A percentile compares a stretch with the other conserved stretches of the same genome.
phyloP scores from a whole-genome alignment of 1,284 basidiomycete genomes.

The Chalciporus sp. region DNA sequence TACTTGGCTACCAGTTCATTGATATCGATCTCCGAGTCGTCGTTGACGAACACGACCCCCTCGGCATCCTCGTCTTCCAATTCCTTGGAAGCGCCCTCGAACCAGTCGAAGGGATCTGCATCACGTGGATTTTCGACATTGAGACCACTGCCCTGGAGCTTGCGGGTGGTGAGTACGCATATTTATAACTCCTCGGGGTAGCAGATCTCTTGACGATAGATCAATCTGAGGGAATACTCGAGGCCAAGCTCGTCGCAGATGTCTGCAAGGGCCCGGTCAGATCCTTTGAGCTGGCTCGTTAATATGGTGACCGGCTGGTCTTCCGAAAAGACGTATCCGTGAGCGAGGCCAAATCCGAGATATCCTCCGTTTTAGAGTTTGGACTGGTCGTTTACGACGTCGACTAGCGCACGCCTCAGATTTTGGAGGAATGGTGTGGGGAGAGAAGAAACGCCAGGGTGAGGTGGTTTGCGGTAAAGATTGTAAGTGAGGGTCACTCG shows the following conservation, averaged over 20 bases:
- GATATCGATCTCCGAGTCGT: too few relatives aligned
- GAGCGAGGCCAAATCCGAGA: conserved; percentile 36
- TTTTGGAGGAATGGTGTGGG: background rate
- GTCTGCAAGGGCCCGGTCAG: background rate
- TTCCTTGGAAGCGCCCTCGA: too few relatives aligned
- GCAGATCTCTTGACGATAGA: background rate
- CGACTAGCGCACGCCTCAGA: conserved; percentile 15
- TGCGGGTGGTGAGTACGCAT: background rate
- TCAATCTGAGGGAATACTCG: background rate
- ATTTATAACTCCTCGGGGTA: background rate
- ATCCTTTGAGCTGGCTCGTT: background rate
- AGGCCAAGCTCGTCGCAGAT: conserved; percentile 3
- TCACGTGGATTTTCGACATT: too few relatives aligned
- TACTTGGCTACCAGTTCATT: too few relatives aligned
- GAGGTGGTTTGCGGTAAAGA: conserved; percentile 22
- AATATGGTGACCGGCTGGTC: conserved; percentile 1
- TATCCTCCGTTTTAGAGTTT: conserved; percentile 34
- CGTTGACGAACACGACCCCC: too few relatives aligned
- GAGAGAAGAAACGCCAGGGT: background rate
- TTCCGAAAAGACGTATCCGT: conserved; percentile 27
- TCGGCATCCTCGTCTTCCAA: too few relatives aligned
- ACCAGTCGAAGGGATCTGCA: too few relatives aligned
- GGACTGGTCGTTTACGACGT: conserved; percentile 20
- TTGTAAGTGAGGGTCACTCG: conserved; percentile 45
- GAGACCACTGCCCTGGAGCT: too few relatives aligned